Evolutionary conservation across 225 moss, liverwort and hornwort species (phyloP).

Genomic region (Marchantia polymorpha): DNA sequence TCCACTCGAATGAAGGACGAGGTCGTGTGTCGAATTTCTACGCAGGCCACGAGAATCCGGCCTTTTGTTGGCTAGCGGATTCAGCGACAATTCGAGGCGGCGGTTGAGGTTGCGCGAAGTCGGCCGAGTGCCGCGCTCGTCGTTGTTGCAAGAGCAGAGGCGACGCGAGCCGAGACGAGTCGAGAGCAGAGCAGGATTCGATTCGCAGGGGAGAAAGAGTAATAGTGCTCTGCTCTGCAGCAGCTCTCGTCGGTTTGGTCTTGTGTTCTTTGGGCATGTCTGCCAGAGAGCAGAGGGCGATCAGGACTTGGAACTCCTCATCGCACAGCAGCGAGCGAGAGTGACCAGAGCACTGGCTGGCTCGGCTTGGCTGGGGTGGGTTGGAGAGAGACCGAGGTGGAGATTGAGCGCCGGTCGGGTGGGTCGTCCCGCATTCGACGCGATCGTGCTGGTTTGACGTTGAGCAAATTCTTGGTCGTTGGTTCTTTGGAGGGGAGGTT

Average conservation of each 20-base stretch:
- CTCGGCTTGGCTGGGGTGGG: too few relatives aligned
- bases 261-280: background rate
- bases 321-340: background rate
- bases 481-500: background rate
- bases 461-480: background rate
- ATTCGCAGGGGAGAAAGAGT: background rate
- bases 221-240: background rate
- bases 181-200: background rate
- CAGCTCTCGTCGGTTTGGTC: too few relatives aligned
- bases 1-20: background rate
- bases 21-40: background rate
- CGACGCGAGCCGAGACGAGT: background rate
- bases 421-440: background rate
- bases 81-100: background rate
- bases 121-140: slow-evolving; percentile 4
- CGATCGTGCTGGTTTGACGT: background rate
- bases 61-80: background rate
- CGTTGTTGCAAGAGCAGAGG: background rate
- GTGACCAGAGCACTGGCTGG: background rate
- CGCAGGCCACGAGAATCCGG: slow-evolving; percentile 5
- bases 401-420: background rate
- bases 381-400: background rate
- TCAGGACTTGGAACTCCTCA: background rate
- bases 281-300: background rate
- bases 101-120: background rate